A percentile compares a stretch with the other conserved stretches of the same genome.
Evolutionary conservation across 495 filamentous ascomycete genomes (phyloP).

Genomic region (Neurospora hispaniola): DNA sequence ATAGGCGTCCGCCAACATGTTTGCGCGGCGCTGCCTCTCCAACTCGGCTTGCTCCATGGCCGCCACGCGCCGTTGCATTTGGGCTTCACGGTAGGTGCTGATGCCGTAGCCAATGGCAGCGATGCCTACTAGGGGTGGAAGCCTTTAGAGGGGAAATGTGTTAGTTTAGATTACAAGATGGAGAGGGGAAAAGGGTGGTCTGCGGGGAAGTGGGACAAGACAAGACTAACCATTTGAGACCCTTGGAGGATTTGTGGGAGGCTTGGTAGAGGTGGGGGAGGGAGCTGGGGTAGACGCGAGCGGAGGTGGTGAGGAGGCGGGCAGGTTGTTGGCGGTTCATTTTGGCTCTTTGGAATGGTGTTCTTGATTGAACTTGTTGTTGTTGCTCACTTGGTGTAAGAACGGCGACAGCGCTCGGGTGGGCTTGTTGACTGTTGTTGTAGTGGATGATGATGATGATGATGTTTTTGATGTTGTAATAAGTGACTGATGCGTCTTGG

Average conservation of each 20-base stretch:
- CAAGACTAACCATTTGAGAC: slow-evolving; percentile 26
- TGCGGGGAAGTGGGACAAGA: background rate
- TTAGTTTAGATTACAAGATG: slow-evolving; percentile 1
- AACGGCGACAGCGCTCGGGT: background rate
- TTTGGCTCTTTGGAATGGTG: slow-evolving; percentile 3
- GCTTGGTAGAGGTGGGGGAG: slow-evolving; percentile 30
- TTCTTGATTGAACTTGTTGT: background rate
- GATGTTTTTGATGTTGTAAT: background rate
- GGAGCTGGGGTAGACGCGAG: slow-evolving; percentile 33
- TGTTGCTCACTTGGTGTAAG: background rate
- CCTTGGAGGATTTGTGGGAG: slow-evolving; percentile 13
- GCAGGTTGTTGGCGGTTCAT: slow-evolving; percentile 22
- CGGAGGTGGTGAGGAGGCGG: slow-evolving; percentile 25
- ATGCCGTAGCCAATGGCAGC: slow-evolving; percentile 34
- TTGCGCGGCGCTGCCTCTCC: slow-evolving; percentile 14
- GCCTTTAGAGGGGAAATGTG: slow-evolving; percentile 12
- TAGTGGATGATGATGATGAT: background rate
- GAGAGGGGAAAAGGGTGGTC: background rate
- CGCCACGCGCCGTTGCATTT: slow-evolving; percentile 15
- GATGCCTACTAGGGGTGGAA: slow-evolving; percentile 28
- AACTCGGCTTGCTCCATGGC: slow-evolving; percentile 14
- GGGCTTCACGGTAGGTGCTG: slow-evolving; percentile 20
- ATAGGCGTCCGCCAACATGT: slow-evolving; percentile 42
- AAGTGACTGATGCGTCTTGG: background rate
- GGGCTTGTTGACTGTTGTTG: background rate